phyloP scores from a whole-genome alignment of 2,329 filamentous ascomycete species.

The Lecanicillium sp. region DNA sequence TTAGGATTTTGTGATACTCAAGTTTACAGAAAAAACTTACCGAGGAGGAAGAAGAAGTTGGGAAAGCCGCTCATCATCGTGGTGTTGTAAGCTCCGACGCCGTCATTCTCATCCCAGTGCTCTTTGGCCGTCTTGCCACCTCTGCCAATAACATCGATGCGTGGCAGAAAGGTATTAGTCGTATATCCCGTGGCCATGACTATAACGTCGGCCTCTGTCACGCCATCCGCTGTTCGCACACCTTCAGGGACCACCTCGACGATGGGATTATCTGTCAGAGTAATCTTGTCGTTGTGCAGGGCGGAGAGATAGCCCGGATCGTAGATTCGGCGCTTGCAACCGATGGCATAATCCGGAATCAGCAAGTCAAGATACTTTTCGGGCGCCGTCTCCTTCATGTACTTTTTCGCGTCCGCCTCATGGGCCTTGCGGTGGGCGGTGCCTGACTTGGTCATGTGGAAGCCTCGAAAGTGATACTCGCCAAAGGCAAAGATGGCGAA shows the following conservation, averaged over 20 bases:
- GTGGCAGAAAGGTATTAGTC: conserved; percentile 45
- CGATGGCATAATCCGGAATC: conserved; percentile 53
- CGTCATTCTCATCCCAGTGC: conserved; percentile 52
- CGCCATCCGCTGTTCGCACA: conserved; percentile 26
- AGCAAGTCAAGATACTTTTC: conserved; percentile 54
- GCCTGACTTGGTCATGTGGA: conserved; percentile 29
- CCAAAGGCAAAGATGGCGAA: conserved; percentile 31
- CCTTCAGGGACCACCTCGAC: conserved; percentile 36
- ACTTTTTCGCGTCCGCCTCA: conserved; percentile 30
- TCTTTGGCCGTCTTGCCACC: conserved; percentile 41
- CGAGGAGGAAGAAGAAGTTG: conserved; percentile 58
- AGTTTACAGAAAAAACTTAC: conserved; percentile 15
- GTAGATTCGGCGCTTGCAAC: conserved; percentile 57
- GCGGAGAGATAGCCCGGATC: conserved; percentile 47
- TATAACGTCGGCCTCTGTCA: conserved; percentile 50
- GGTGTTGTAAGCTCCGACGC: conserved; percentile 53
- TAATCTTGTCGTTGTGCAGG: conserved; percentile 41
- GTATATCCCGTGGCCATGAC: conserved; percentile 55
- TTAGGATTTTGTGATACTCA: too few relatives aligned
- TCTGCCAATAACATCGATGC: conserved; percentile 44
- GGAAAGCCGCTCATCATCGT: conserved; percentile 52
- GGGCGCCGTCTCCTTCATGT: conserved; percentile 38
- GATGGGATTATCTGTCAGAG: conserved; percentile 38
- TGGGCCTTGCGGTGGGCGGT: conserved; percentile 25
- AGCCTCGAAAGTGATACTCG: conserved; percentile 25